Conservation (phyloP, 306 rosid species). For the Lathyrus oleraceus region DNA sequence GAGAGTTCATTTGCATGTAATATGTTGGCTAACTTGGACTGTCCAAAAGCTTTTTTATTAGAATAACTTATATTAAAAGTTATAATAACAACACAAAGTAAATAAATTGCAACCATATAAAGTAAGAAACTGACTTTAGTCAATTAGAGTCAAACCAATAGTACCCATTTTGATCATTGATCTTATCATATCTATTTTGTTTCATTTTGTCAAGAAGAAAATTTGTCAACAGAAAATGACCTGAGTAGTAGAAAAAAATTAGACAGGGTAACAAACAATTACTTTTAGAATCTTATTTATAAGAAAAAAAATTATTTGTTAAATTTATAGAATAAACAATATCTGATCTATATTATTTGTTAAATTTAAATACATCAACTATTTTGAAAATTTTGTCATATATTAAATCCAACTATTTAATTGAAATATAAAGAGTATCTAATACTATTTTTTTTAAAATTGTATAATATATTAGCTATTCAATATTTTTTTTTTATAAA, state of each 20-base stretch:
- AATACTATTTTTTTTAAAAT: too few relatives aligned
- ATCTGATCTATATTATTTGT: too few relatives aligned
- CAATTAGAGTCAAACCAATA: neutral
- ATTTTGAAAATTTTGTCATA: too few relatives aligned
- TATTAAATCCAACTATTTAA: too few relatives aligned
- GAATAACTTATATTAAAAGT: slow-evolving; percentile 53
- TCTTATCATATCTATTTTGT: slow-evolving; percentile 61
- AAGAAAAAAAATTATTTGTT: too few relatives aligned
- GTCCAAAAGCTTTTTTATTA: slow-evolving; percentile 81
- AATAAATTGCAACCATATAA: neutral
- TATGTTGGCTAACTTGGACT: slow-evolving; percentile 86
- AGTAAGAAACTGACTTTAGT: slow-evolving; percentile 25
- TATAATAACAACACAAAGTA: neutral
- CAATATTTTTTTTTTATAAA: too few relatives aligned
- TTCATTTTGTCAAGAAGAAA: slow-evolving; percentile 83
- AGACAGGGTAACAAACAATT: neutral
- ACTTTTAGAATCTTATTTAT: too few relatives aligned
- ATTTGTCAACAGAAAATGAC: slow-evolving; percentile 75
- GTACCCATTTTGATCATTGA: slow-evolving; percentile 65
- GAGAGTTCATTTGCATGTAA: slow-evolving; percentile 81
- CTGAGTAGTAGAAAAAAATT: slow-evolving; percentile 38
- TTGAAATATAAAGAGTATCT: too few relatives aligned
- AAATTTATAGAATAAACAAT: too few relatives aligned
- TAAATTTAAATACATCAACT: too few relatives aligned
- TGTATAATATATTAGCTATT: too few relatives aligned